Percentiles rank a stretch among this genome's conserved stretches.
phyloP scores from a whole-genome alignment of 1,139 yeast genomes.

The Magnusiomyces tetraspermus region DNA sequence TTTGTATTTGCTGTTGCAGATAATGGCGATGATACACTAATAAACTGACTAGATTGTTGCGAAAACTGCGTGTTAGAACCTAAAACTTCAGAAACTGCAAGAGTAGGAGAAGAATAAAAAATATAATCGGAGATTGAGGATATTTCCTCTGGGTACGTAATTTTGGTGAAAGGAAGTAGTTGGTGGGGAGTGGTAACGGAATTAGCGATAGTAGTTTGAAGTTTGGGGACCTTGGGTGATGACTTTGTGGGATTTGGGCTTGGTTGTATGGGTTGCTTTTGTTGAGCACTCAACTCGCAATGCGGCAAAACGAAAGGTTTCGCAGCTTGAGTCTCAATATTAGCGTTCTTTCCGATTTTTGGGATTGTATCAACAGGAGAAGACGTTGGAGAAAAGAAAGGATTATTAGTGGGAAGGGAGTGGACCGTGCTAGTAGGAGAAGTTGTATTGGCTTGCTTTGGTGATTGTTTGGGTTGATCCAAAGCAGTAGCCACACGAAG shows the following conservation, averaged over 20 bases:
- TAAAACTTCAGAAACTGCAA: conserved; percentile 5
- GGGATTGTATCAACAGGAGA: not conserved
- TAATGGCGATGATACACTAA: not conserved
- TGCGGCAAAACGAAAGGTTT: too few relatives aligned
- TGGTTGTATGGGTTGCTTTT: too few relatives aligned
- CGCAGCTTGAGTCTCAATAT: not conserved
- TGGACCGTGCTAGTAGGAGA: not conserved
- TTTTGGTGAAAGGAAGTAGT: conserved; percentile 1
- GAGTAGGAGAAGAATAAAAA: conserved; percentile 5
- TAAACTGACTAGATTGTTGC: not conserved
- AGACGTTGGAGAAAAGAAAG: not conserved
- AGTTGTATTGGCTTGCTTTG: not conserved
- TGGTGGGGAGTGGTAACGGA: not conserved
- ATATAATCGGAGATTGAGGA: conserved; percentile 4
- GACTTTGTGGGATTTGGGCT: not conserved
- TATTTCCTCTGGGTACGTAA: not conserved
- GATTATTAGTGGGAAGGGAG: not conserved
- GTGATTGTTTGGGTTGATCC: not conserved
- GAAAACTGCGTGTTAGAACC: not conserved
- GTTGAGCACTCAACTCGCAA: too few relatives aligned
- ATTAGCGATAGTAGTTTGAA: not conserved
- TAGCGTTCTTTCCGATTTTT: not conserved
- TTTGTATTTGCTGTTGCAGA: not conserved
- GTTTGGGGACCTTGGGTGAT: not conserved
- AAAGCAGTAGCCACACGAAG: not conserved